Conservation (phyloP, 345 rosid genomes). For the Gossypium thurberi region DNA sequence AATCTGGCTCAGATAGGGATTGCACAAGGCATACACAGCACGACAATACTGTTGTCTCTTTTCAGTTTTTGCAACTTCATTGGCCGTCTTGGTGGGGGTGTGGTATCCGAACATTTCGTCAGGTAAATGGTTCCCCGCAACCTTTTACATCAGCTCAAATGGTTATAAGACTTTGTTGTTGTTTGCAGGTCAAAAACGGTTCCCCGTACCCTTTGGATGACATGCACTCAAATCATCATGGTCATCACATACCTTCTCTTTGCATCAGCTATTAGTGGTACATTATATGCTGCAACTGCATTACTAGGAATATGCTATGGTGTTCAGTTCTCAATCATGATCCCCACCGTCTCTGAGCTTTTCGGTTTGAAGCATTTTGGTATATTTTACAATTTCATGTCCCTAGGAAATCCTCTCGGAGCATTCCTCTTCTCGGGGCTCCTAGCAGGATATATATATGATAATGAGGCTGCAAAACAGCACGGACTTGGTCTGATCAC, state of each 20-base stretch:
- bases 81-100: slow-evolving; percentile 64
- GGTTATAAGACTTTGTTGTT: not conserved
- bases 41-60: slow-evolving; percentile 51
- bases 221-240: slow-evolving; percentile 44
- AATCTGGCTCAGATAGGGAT: slow-evolving; percentile 71
- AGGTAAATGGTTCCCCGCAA: slow-evolving; percentile 52
- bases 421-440: slow-evolving; percentile 65
- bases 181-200: slow-evolving; percentile 41
- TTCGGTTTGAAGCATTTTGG: slow-evolving; percentile 62
- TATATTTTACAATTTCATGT: slow-evolving; percentile 46
- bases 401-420: slow-evolving; percentile 57
- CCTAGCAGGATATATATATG: slow-evolving; percentile 52
- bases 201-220: slow-evolving; percentile 64
- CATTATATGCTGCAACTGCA: slow-evolving; percentile 47
- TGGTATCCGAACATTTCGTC: slow-evolving; percentile 57
- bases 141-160: slow-evolving; percentile 10
- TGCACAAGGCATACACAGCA: slow-evolving; percentile 45
- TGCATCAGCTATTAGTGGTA: slow-evolving; percentile 47
- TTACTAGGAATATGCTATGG: slow-evolving; percentile 61
- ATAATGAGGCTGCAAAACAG: slow-evolving; percentile 54
- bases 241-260: slow-evolving; percentile 44
- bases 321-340: slow-evolving; percentile 55
- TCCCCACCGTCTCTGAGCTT: slow-evolving; percentile 63
- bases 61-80: slow-evolving; percentile 67
- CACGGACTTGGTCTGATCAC: slow-evolving; percentile 17